Base-by-base conservation (phyloP, 768 basidiomycete genomes). In the Mycena rosella region DNA sequence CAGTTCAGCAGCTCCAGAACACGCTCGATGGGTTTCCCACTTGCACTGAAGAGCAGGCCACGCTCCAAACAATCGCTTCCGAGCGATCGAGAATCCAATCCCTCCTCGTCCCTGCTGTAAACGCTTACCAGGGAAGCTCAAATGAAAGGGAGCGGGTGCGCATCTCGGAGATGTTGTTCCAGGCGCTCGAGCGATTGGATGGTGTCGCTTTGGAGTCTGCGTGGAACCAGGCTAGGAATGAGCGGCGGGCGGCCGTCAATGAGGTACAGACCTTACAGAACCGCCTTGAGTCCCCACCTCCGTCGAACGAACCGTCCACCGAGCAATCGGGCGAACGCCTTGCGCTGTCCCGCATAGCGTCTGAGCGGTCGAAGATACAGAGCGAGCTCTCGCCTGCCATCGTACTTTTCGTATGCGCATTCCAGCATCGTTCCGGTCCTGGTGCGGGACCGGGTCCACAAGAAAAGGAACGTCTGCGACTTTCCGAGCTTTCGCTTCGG, bases 241-340 rank as follows among this genome's bases (percentile, higher is more conserved):
- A 27, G 24, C 38, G 62, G 22, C 32, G 52, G 38, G 53, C 51
- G 14, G 62, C 45, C 9, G 51, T 60, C 18, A 42, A 32, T 8
- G 62, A 68, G 45, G 45, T 68, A 29, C 67, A 63, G 45, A 30
- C 30, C 15, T 42, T 68, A 24, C 36, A 60, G 29, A 57, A 60
- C 38, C 32, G 80, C 63, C 77, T 90, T 29, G 91, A 92, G 72
- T 6, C 20, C 24, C 47, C 24, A 18, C 60, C 60, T 4, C n/a
- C 58, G n/a, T 34, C 58, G 20, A n/a, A 15, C 20, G 32, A 34
- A 17, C 4, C 17, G 29, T 44, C 42, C 5, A 44, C 9, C 38
- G 38, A 38, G 15, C 38, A 10, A 38, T 24, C 22, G 5, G 49
- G 26, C 18, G 49, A 49, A 30, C 26, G 20, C 15, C 8, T 3